phyloP scores from a whole-genome alignment of 2,329 filamentous ascomycete genomes.

The Phyllosticta citribraziliensis region DNA sequence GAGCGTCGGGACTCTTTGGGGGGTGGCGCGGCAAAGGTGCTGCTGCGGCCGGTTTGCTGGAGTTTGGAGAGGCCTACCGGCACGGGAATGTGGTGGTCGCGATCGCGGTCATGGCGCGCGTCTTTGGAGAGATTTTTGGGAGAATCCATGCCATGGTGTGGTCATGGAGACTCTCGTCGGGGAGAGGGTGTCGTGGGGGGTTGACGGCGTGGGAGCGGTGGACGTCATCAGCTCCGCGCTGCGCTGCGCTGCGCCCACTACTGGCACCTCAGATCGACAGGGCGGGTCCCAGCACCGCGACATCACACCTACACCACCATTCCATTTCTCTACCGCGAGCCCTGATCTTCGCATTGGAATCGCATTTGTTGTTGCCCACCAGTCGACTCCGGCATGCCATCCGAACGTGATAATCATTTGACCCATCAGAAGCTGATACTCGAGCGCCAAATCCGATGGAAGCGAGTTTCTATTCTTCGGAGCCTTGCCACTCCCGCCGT shows the following conservation, averaged over 20 bases:
- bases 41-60: conserved; percentile 6
- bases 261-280: background rate
- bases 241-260: background rate
- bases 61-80: conserved; percentile 2
- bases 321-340: background rate
- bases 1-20: conserved; percentile 17
- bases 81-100: conserved; percentile 1
- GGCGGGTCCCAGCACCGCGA: background rate
- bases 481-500: no score
- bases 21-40: conserved; percentile 5
- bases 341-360: background rate
- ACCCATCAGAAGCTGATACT: background rate
- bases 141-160: conserved; percentile 1
- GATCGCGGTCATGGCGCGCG: background rate
- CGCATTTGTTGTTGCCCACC: background rate
- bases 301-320: background rate
- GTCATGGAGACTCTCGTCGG: background rate
- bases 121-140: background rate
- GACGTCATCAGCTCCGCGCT: conserved; percentile 8
- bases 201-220: background rate
- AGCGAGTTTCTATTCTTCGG: no score
- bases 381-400: background rate
- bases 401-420: background rate
- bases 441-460: background rate
- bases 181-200: background rate